Base-by-base conservation (phyloP, 129 eudicot species). In the Gnaphalium uliginosum region DNA sequence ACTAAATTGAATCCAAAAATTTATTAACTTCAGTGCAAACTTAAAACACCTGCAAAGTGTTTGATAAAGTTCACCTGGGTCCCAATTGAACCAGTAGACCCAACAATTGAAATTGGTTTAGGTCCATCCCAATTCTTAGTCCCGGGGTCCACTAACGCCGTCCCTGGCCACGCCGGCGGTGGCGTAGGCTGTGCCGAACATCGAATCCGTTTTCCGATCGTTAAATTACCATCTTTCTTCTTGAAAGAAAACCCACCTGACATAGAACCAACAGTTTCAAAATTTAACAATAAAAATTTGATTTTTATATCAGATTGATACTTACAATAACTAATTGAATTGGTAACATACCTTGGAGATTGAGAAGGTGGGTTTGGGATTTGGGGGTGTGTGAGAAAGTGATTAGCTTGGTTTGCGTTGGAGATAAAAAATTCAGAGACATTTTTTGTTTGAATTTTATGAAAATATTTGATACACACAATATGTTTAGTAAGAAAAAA, bases 81-180 rank as follows among this genome's bases (percentile, higher is more conserved):
- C 48, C 99, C 99, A 80, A 95, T 89, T 10, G 97, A 91, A 71
- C 99, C 99, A 64, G 99, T 95, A 32, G 99, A 95, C 65, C 99
- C 99, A 83, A 95, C 81, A 39, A 95, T 79, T 4, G 99, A 89
- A 66, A 95, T 91, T 53, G 99, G 99, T 81, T 95, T 95, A 30
- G 90, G 99, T 50, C 99, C 99, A 29, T 83, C 83, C 97, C 99
- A 95, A 41, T 73, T 84, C 88, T 83, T 89, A 9, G 76, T 82
- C 58, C 84, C 96, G 4, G 92, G 89, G 73, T 86, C 87, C 18
- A 72, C 88, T 24, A 75, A 58, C 23, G 96, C 99, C n/a, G 90
- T 83, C 35, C 96, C 96, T 2, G 97, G 97, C 89, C 97, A 90
- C 10, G 97, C 96, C 33, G 99, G 88, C 51, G 99, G 96, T n/a